A percentile compares a stretch with the other conserved stretches of the same genome.
These are phyloP conservation scores for Maudiozyma barnettii DNA, from an alignment of 805 yeast species.

Conservation along the genomic window DNA sequence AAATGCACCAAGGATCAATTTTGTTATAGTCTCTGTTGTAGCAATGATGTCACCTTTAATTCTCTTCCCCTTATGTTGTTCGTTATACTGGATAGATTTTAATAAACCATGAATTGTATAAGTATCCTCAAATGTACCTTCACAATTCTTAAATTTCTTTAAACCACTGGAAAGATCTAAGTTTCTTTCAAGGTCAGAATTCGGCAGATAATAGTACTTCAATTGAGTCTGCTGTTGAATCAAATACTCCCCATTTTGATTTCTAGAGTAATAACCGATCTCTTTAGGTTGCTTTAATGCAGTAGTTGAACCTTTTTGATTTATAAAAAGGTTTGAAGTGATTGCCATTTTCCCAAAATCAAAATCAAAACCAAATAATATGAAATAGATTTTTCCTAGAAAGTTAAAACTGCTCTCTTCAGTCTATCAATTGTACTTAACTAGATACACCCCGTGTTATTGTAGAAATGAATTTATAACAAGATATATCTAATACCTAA, in stretches of 20 bases:
- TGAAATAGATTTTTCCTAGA: not conserved
- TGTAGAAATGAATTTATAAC: too few species aligned
- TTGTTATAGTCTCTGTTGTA: conserved; percentile 70
- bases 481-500: too few species aligned
- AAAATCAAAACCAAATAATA: not conserved
- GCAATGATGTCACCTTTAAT: conserved; percentile 59
- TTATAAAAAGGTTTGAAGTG: conserved; percentile 24
- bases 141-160: conserved; percentile 45
- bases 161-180: conserved; percentile 61
- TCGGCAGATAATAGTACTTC: conserved; percentile 75
- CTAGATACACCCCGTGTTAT: too few species aligned
- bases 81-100: conserved; percentile 45
- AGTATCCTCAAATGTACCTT: conserved; percentile 39
- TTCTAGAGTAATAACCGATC: conserved; percentile 55
- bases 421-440: too few species aligned
- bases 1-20: conserved; percentile 49
- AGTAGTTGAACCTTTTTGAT: conserved; percentile 49
- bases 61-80: conserved; percentile 34
- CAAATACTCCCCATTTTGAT: conserved; percentile 41
- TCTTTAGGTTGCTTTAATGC: conserved; percentile 83
- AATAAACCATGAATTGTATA: conserved; percentile 44
- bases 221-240: conserved; percentile 45
- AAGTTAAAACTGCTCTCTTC: too few species aligned
- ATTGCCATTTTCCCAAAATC: conserved; percentile 18
- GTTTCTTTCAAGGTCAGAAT: conserved; percentile 49